Evolutionary conservation across 805 yeast genomes (phyloP), one percentile per base, ranked within the genome.

Genomic region (Sungouiella thailandica): DNA sequence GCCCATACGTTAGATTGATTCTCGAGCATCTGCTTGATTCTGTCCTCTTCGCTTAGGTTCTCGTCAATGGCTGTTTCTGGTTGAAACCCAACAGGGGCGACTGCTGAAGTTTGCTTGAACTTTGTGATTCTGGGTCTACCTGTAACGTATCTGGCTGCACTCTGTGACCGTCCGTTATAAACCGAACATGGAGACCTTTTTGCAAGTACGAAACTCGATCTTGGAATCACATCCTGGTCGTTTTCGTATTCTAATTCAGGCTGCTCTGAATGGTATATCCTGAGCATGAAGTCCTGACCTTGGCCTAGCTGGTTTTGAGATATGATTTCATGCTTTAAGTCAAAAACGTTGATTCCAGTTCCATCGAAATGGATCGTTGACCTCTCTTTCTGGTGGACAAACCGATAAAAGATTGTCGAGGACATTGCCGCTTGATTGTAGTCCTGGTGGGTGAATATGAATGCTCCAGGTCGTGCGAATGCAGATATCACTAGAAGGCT

Each of bases 1-100:
- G 83, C 83, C 99, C 99, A 93, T 42, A 85, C 95, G 46, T 83
- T 88, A 38, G 84, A 85, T 59, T 94, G 97, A 34, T 83, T 88
- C 23, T 83, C 88, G 58, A 93, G 87, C 96, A 93, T 88, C 49
- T 80, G 76, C 37, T 81, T 79, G 52, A 93, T 86, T 62, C 83
- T 74, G 45, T 89, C 97, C 42, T 86, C 96, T 60, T 93, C 98
- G 2, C 79, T 65, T 37, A 72, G 57, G 24, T 68, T 70, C 26
- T 69, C 70, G 25, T 65, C 70, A 5, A 63, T 52, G 1, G 58
- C 47, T 7, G 46, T 23, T 41, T 38, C 28, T 15, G 36, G 46
- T 22, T 34, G 31, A n/a, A 28, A 6, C 15, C 47, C 54, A n/a
- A 50, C 53, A 28, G 46, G 40, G 35, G 56, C 33, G 35, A 57